A percentile compares a stretch with the other conserved stretches of the same genome.
phyloP scores from a whole-genome alignment of 2,329 filamentous ascomycete genomes.

The Diaporthe aspalathi region DNA sequence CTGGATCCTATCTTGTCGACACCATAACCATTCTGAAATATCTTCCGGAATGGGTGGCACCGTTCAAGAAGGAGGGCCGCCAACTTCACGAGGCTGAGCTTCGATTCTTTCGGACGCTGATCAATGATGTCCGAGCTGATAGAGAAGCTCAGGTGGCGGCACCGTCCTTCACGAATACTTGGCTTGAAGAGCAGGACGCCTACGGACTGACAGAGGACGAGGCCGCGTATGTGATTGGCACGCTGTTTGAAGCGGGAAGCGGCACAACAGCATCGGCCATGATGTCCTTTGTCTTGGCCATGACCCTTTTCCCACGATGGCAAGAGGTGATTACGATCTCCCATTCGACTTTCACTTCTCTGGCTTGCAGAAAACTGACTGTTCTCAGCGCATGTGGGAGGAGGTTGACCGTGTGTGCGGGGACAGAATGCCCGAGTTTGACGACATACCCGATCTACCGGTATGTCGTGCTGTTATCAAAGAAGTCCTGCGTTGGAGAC shows the following conservation, averaged over 20 bases:
- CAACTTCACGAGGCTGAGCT: slow-evolving; percentile 1
- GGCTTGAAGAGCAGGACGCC: neutral
- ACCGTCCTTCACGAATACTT: neutral
- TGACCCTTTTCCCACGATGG: neutral
- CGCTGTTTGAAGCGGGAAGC: neutral
- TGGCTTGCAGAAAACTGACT: neutral
- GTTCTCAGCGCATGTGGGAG: slow-evolving; percentile 3
- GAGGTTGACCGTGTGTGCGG: slow-evolving; percentile 6
- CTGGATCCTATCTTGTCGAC: slow-evolving; percentile 11
- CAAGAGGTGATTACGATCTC: neutral
- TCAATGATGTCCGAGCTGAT: neutral
- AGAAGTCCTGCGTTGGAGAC: slow-evolving; percentile 11
- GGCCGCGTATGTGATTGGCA: slow-evolving; percentile 6
- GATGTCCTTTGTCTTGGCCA: neutral
- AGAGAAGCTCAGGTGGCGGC: neutral
- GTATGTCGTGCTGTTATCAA: slow-evolving; percentile 16
- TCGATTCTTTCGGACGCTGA: neutral
- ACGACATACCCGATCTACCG: slow-evolving; percentile 3
- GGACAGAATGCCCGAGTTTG: slow-evolving; percentile 7
- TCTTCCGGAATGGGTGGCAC: neutral
- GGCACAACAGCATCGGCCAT: slow-evolving; percentile 7
- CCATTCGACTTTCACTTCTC: neutral
- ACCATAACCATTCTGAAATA: neutral
- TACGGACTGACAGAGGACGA: slow-evolving; percentile 1
- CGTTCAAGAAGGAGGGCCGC: neutral